Conservation (phyloP, 2,329 filamentous ascomycete species). For the Epichloe baconii region DNA sequence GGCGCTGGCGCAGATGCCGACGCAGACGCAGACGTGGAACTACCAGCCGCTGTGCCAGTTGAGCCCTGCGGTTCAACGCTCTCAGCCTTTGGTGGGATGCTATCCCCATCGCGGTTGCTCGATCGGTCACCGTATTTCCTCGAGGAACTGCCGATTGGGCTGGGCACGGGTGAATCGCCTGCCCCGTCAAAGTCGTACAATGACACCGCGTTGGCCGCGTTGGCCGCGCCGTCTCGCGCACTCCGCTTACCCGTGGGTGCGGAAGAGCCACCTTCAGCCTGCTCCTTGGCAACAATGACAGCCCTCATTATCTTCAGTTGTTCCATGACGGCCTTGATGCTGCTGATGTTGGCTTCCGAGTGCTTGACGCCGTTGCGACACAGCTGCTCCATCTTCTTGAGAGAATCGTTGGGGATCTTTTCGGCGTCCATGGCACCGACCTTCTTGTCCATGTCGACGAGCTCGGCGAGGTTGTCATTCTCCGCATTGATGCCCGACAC, state of each 20-base stretch:
- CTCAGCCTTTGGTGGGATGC: conserved; percentile 41
- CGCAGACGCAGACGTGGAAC: not conserved
- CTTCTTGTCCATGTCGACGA: conserved; percentile 28
- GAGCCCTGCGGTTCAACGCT: conserved; percentile 41
- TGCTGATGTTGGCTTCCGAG: conserved; percentile 24
- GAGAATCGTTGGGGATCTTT: conserved; percentile 22
- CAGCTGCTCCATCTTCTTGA: conserved; percentile 30
- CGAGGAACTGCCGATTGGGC: conserved; percentile 24
- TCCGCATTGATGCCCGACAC: conserved; percentile 28
- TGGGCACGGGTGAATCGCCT: conserved; percentile 32
- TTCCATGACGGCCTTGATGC: conserved; percentile 26
- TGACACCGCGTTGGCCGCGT: conserved; percentile 19
- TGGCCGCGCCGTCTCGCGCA: conserved; percentile 11
- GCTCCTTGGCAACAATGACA: conserved; percentile 30
- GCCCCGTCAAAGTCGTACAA: conserved; percentile 32
- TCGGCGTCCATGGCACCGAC: conserved; percentile 25
- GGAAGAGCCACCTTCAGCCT: conserved; percentile 18
- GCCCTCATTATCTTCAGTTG: conserved; percentile 29
- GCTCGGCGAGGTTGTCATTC: conserved; percentile 26
- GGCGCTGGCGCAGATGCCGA: not conserved
- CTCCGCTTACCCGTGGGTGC: conserved; percentile 12
- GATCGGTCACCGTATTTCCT: conserved; percentile 23
- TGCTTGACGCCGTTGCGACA: conserved; percentile 29
- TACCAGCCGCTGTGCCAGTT: not conserved
- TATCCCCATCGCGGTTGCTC: conserved; percentile 34